Base-by-base conservation (phyloP, 192 early-diverging fungal species). In the Helicostylum pulchrum region DNA sequence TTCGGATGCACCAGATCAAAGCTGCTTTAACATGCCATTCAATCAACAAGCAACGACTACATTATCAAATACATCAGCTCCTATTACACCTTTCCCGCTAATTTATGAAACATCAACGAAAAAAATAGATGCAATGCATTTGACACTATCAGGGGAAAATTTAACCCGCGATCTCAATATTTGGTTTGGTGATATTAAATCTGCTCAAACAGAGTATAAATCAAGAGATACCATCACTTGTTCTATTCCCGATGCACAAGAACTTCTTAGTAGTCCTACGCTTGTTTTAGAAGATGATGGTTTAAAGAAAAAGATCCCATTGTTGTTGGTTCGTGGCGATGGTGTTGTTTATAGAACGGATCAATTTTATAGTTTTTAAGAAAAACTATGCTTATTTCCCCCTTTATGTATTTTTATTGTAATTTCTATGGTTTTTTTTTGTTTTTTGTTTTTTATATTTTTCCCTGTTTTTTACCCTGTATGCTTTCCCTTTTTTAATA, bases 81-180 rank as follows among this genome's bases (percentile, higher is more conserved):
- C 46, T 15, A 52, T 66, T 12, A 71, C 74, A 30, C 65, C 71
- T 8, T 64, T 80, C 52, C 77, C 78, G 10, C 34, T 54, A 8
- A 42, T 68, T 10, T 47, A 14, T 9, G 30, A 62, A 7, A 62
- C 23, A 32, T 15, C 21, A 17, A 14, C 21, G 9, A 21, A 17
- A 9, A 17, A 31, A 7, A 49, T 53, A 15, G 54, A 56, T 3
- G 43, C 60, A 20, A 53, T 45, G 14, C 46, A 39, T 57, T 52
- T 30, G 39, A 81, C 80, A 26, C 61, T 91, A 14, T 77, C 81
- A 30, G 89, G 89, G 1, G 74, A 85, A 23, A 88, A 89, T 43
- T 87, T 88, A 63, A 70, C 79, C 0, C 80, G 82, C 1, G 85
- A 89, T 55, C 73, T 91, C 60, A 81, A 75, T 0, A 85, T 91